A percentile compares a stretch with the other conserved stretches of the same genome.
phyloP scores from a whole-genome alignment of 2,329 filamentous ascomycete species.

The Ascochyta clinopodiicola region DNA sequence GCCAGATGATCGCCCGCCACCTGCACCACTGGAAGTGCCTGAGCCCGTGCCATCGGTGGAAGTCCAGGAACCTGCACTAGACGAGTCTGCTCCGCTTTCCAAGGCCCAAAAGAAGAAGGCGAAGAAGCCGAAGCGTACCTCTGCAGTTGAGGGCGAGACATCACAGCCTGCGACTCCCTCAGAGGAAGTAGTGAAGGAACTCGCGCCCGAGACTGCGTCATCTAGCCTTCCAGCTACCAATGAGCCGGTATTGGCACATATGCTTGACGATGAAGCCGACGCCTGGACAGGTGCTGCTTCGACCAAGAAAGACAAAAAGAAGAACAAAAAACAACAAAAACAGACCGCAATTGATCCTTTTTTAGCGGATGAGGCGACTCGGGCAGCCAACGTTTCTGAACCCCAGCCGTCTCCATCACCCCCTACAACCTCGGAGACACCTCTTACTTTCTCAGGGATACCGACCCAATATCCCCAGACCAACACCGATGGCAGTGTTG shows the following conservation, averaged over 20 bases:
- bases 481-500: slow-evolving; percentile 34
- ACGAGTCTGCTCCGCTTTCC: slow-evolving; percentile 23
- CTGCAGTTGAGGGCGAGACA: slow-evolving; percentile 19
- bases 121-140: slow-evolving; percentile 36
- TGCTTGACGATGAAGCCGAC: slow-evolving; percentile 16
- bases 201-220: slow-evolving; percentile 7
- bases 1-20: slow-evolving; percentile 8
- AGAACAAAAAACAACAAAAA: slow-evolving; percentile 28
- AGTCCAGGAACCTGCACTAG: neutral
- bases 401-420: slow-evolving; percentile 39
- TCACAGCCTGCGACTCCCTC: slow-evolving; percentile 18
- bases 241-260: slow-evolving; percentile 1
- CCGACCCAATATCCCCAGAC: slow-evolving; percentile 37
- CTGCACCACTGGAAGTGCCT: slow-evolving; percentile 7
- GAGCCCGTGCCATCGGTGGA: neutral
- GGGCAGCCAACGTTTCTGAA: slow-evolving; percentile 41
- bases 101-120: slow-evolving; percentile 40
- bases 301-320: slow-evolving; percentile 27
- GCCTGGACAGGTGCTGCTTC: slow-evolving; percentile 8
- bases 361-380: slow-evolving; percentile 44
- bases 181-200: slow-evolving; percentile 13
- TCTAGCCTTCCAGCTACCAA: neutral
- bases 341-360: slow-evolving; percentile 31
- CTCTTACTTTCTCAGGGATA: slow-evolving; percentile 38
- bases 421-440: slow-evolving; percentile 39